Conservation (phyloP, 768 basidiomycete species). For the Pulveroboletus frians region DNA sequence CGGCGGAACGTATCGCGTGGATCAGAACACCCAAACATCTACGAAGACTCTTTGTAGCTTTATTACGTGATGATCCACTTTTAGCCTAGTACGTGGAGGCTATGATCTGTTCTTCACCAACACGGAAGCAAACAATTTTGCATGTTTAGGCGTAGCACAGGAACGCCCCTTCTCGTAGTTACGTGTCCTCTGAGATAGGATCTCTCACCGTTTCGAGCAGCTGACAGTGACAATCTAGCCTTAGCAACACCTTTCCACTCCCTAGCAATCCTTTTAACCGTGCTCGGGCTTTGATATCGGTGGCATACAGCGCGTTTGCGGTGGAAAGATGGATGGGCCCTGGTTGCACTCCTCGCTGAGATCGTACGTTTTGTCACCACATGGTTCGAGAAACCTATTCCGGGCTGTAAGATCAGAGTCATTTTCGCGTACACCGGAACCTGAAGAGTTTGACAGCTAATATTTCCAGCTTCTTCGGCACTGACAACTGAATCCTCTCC, state of each 20-base stretch:
- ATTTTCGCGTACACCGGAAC: background rate
- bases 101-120: too few species aligned
- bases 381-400: background rate
- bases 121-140: background rate
- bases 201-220: background rate
- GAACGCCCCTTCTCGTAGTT: too few species aligned
- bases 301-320: background rate
- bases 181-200: background rate
- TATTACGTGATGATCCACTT: too few species aligned
- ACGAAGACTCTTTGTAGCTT: too few species aligned
- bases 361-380: background rate
- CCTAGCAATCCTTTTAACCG: background rate
- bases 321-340: constrained; percentile 1
- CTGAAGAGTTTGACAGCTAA: background rate
- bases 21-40: too few species aligned
- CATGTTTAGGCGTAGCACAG: too few species aligned
- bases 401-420: background rate
- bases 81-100: too few species aligned
- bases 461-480: background rate
- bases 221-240: background rate
- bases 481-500: background rate
- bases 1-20: too few species aligned
- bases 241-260: background rate
- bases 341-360: background rate
- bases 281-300: constrained; percentile 2